Conservation (phyloP, 2,329 filamentous ascomycete genomes). For the Sphaerulina vaccinii region DNA sequence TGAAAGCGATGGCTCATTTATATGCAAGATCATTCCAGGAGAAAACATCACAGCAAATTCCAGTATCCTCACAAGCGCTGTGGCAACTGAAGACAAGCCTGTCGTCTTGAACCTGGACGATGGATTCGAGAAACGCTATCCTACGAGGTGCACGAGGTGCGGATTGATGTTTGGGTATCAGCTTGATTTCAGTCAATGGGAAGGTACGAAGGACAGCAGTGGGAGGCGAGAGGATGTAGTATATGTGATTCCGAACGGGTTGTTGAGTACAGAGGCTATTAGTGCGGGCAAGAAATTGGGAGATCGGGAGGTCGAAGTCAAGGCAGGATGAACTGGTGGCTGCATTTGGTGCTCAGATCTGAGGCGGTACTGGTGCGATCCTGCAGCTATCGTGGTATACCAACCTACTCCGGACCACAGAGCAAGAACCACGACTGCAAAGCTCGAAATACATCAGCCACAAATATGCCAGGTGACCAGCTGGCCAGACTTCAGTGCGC, state of each 20-base stretch:
- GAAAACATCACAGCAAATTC: constrained; percentile 21
- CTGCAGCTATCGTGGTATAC: neutral
- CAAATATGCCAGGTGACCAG: no score
- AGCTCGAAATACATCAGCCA: no score
- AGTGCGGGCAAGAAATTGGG: constrained; percentile 3
- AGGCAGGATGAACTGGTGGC: neutral
- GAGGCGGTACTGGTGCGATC: no score
- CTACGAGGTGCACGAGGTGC: constrained; percentile 62
- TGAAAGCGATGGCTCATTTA: constrained; percentile 53
- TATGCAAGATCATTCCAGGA: constrained; percentile 51
- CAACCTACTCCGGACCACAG: neutral
- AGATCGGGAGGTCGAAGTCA: constrained; percentile 6
- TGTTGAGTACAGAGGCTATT: constrained; percentile 60
- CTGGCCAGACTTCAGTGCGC: no score
- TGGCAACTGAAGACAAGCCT: constrained; percentile 17
- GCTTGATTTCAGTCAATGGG: constrained; percentile 55
- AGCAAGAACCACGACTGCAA: no score
- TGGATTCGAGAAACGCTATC: constrained; percentile 66
- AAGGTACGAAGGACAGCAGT: constrained; percentile 31
- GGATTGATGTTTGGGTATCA: constrained; percentile 62
- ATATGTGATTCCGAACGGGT: constrained; percentile 61
- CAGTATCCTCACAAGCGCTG: constrained; percentile 22
- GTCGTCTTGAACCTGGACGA: constrained; percentile 43
- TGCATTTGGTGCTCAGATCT: neutral
- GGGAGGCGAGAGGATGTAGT: constrained; percentile 51